Base-by-base conservation (phyloP, 2,329 filamentous ascomycete genomes). In the Aureobasidium sp. region DNA sequence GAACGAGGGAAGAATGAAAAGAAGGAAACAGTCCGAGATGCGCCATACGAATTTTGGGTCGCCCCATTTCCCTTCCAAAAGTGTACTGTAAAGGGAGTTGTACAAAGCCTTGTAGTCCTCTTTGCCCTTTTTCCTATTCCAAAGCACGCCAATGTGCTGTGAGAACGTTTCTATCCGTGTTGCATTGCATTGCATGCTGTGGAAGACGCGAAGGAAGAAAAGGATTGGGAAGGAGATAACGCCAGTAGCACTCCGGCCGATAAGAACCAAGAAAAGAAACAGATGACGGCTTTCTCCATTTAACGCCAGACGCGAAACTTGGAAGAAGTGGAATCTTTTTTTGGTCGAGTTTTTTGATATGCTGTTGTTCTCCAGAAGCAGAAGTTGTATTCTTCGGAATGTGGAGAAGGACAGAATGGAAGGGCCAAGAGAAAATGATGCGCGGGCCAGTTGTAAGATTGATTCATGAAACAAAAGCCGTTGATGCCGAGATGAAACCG, bases 401-500 rank as follows among this genome's bases (percentile, higher is more conserved):
- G 54, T 58, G 54, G 41, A 58, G 54, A 48, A 37, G 39, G 32
- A 48, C 21, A 21, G 21, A 7, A 41, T 16, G 36, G 36, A n/a
- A 49, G n/a, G 9, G 57, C 44, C 57, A 50, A 50, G 57, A 50
- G 36, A 42, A 21, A 45, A 21, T 21, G 21, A 21, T 21, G 21
- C 21, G 21, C 21, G 21, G 21, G 21, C 21, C 21, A 21, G 21
- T 21, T 47, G 41, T 36, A 37, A 59, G 21, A 47, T 57, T 57
- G 53, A 59, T 49, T 21, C 42, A 50, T 59, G 57, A 59, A 59
- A 59, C 57, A 59, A 59, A 50, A 59, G 45, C 57, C 57, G 57
- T 59, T 59, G 57, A 59, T 36, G 44, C 44, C 57, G 57, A 59
- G 57, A 59, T 59, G 57, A 59, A 59, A 59, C 57, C 57, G 57